A percentile compares a stretch with the other conserved stretches of the same genome.
Conservation (phyloP, 2,329 filamentous ascomycete genomes). For the Sclerotinia minor region DNA sequence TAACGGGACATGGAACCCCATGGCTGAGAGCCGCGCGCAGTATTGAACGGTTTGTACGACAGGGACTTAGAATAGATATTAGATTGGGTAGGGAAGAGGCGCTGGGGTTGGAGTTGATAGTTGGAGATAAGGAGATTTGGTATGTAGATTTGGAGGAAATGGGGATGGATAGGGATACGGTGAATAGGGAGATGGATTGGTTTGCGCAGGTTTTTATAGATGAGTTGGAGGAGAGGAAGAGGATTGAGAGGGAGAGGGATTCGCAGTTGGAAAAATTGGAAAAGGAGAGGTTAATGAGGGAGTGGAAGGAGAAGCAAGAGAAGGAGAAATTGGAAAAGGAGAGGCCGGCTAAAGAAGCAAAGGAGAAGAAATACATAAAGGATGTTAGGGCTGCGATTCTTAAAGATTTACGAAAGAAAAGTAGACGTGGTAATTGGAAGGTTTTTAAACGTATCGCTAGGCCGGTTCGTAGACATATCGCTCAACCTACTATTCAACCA, state of each 20-base stretch:
- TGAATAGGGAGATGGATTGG: slow-evolving; percentile 24
- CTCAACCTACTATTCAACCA: not conserved
- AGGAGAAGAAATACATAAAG: not conserved
- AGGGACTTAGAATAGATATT: slow-evolving; percentile 12
- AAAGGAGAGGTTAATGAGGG: not conserved
- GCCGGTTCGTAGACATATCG: not conserved
- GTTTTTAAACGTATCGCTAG: not conserved
- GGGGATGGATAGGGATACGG: not conserved
- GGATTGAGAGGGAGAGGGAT: not conserved
- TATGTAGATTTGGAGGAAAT: slow-evolving; percentile 17
- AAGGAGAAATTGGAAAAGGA: not conserved
- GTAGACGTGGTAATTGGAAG: not conserved
- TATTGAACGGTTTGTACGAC: slow-evolving; percentile 5
- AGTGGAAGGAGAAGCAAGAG: not conserved
- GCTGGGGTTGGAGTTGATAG: slow-evolving; percentile 11
- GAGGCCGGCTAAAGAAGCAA: not conserved
- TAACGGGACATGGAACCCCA: slow-evolving; percentile 14
- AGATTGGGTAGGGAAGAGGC: slow-evolving; percentile 22
- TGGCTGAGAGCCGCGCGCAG: slow-evolving; percentile 8
- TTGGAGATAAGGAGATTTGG: slow-evolving; percentile 12
- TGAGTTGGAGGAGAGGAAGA: not conserved
- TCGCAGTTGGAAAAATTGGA: not conserved
- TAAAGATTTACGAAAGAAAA: not conserved
- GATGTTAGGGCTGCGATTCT: not conserved
- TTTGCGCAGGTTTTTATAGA: not conserved